Evolutionary conservation across 2,329 filamentous ascomycete species (phyloP), one percentile per base, ranked within the genome.

Genomic region (Colletotrichum gloeosporioides): DNA sequence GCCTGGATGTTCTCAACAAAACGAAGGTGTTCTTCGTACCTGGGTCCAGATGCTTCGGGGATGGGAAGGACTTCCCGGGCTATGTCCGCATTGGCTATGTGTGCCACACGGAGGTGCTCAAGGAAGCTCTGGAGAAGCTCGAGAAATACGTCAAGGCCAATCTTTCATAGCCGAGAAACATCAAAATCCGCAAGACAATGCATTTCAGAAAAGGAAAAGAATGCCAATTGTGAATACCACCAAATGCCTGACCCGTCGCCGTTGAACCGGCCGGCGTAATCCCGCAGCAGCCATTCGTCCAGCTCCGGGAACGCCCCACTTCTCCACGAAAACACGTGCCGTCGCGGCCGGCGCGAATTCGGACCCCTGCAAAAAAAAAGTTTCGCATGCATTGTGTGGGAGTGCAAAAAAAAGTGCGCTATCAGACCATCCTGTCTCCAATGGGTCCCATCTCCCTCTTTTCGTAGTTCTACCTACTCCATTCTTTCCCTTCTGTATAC

Each of bases 61-160:
- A 87, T 5, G 87, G 87, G 15, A 81, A 88, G 53, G 92, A 95
- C 62, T 96, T 95, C 80, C 88, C 89, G 79, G 95, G 95, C 4
- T 96, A 92, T 83, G 93, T 98, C 27, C 89, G 95, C 75, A 89
- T 98, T 77, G 95, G 95, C 1, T 97, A 94, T 84, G 94, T 93
- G 2, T 93, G 92, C 80, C 89, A 93, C 79, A 96, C 94, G 1
- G 88, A 92, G 16, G 89, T 95, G n/a, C 81, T 98, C 69, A 87
- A 90, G 80, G 89, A 92, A 78, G 95, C 91, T 0, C 81, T 98
- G 80, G 88, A 91, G 78, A 84, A 81, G 79, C 80, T 91, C 53
- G 83, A 83, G 8, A 73, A 57, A 3, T 90, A 89, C 80, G 74
- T 90, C 39, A 59, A 74, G 39, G 62, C 22, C 10, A n/a, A 66